Evolutionary conservation across 176 grass and related monocot species (phyloP).

Genomic region (Oryza glaberrima): DNA sequence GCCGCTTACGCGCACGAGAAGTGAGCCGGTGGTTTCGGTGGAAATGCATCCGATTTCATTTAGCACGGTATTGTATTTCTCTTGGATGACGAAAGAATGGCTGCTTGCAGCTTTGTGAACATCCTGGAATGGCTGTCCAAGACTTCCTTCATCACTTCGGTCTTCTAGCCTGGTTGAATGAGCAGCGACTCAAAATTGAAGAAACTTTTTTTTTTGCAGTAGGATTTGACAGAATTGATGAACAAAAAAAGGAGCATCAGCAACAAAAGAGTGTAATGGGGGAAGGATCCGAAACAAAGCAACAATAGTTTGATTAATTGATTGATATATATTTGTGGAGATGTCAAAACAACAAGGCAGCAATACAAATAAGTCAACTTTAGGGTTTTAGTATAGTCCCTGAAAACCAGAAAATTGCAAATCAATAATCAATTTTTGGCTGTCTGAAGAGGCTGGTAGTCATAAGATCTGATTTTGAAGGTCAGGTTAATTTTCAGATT

Average conservation of each 20-base stretch:
- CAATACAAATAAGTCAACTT: constrained; percentile 5
- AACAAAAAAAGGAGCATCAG: neutral
- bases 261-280: neutral
- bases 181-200: constrained; percentile 19
- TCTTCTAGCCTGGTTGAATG: constrained; percentile 44
- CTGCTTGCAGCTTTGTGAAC: neutral
- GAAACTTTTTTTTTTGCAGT: neutral
- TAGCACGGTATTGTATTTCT: neutral
- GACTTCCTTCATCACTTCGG: constrained; percentile 33
- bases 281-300: neutral
- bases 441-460: no score
- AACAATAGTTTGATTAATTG: neutral
- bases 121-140: neutral
- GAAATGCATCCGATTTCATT: neutral
- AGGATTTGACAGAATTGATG: neutral
- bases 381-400: neutral
- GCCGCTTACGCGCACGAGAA: neutral
- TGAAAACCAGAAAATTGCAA: neutral
- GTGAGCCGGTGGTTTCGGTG: neutral
- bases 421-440: neutral
- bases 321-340: neutral
- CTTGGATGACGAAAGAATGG: neutral
- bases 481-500: neutral
- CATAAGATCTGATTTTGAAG: neutral
- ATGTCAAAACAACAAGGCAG: neutral